Evolutionary conservation across 495 filamentous ascomycete genomes (phyloP), one percentile per base, ranked within the genome.

Genomic region (Neurospora sp.): DNA sequence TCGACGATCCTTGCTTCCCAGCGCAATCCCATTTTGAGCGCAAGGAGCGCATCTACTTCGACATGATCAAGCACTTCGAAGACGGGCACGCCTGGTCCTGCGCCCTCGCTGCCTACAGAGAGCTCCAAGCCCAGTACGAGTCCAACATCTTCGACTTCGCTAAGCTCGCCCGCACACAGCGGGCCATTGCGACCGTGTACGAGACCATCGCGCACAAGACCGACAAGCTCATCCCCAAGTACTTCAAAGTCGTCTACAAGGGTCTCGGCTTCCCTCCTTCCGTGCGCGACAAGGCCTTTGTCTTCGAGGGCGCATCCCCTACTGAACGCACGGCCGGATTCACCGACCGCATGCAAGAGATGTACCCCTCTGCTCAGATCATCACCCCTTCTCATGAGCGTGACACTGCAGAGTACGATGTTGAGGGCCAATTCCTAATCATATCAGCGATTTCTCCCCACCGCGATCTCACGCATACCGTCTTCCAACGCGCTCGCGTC

Each of bases 61-160:
- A 93, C 70, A 95, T 98, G 84, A 97, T 98, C 78, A 93, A 94
- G 77, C 87, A 95, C 78, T 97, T 94, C 72, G 96, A 98, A 78
- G 93, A 97, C 75, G 94, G 94, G 9, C 89, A 91, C 78, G 93
- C 93, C 1, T 99, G 96, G 96, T 89, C 92, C 69, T 92, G 91
- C 79, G 96, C 96, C 3, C 84, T 99, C n/a, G 85, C 88, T 3
- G 92, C 93, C 22, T 99, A 99, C 81, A 90, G 91, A 77, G 96
- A 99, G 80, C 91, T 99, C 68, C 91, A 92, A 53, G 78, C 84
- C 27, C 94, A 98, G 81, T 99, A 99, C 77, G 93, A 97, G 83
- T 87, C 88, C 70, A 94, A 92, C 71, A 84, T 91, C 3, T 98
- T 93, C 82, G 96, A 99, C 81, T 97, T 97, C 75, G 84, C 89